Conservation (phyloP, 2,329 filamentous ascomycete genomes). For the Lojkania enalia region DNA sequence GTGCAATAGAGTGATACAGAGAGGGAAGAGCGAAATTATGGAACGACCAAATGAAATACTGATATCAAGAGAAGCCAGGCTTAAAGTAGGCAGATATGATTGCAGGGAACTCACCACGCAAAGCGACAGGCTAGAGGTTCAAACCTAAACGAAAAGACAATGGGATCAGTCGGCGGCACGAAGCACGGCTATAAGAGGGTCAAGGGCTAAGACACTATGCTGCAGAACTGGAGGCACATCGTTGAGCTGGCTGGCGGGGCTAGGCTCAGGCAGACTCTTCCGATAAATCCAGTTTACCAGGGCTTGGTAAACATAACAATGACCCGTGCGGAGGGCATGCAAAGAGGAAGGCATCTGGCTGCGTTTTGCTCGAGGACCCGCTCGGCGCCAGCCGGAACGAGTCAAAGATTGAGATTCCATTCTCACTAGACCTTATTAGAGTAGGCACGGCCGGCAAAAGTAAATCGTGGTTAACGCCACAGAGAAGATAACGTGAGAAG, state of each 20-base stretch:
- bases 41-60: neutral
- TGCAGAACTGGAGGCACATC: constrained; percentile 26
- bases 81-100: too few relatives aligned
- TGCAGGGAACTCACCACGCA: constrained; percentile 36
- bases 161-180: constrained; percentile 19
- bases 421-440: constrained; percentile 26
- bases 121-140: constrained; percentile 30
- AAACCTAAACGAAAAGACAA: constrained; percentile 22
- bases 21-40: neutral
- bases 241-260: constrained; percentile 31
- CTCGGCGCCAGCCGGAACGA: constrained; percentile 20
- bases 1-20: constrained; percentile 10
- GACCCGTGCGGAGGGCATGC: constrained; percentile 26
- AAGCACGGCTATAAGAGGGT: constrained; percentile 32
- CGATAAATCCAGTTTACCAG: constrained; percentile 29
- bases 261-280: constrained; percentile 27
- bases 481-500: constrained; percentile 25
- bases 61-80: too few relatives aligned
- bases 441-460: constrained; percentile 22
- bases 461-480: constrained; percentile 22
- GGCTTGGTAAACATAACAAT: constrained; percentile 27
- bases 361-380: constrained; percentile 14
- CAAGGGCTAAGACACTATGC: constrained; percentile 18
- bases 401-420: constrained; percentile 17
- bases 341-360: constrained; percentile 18